Conservation (phyloP, 768 basidiomycete species). For the Psilocybe subaeruginosa region DNA sequence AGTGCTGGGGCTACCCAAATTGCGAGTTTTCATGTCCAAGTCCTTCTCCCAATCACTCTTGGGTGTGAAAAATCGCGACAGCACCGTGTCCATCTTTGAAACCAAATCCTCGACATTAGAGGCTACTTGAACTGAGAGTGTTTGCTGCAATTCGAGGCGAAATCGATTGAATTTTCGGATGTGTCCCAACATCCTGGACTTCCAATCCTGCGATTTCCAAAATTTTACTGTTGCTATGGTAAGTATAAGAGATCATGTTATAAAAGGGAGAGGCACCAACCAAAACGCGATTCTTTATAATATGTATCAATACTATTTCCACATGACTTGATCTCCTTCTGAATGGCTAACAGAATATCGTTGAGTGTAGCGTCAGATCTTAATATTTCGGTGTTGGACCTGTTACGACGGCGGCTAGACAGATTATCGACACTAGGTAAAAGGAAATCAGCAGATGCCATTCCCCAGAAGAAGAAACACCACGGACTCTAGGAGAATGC, state of each 20-base stretch:
- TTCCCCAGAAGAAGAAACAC: not conserved
- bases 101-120: constrained; percentile 15
- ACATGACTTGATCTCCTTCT: constrained; percentile 20
- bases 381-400: not conserved
- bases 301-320: constrained; percentile 28
- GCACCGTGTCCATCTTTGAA: constrained; percentile 20
- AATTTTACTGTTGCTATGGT: constrained; percentile 18
- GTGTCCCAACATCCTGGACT: constrained; percentile 18
- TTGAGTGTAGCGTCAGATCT: constrained; percentile 2
- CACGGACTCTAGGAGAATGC: constrained; percentile 18
- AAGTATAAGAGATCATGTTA: not conserved
- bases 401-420: not conserved
- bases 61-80: constrained; percentile 16
- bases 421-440: constrained; percentile 1
- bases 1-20: constrained; percentile 5
- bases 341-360: constrained; percentile 11
- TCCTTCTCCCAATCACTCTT: constrained; percentile 23
- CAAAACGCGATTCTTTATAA: constrained; percentile 21
- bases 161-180: constrained; percentile 17
- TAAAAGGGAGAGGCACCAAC: constrained; percentile 8
- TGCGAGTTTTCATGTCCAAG: constrained; percentile 7
- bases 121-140: constrained; percentile 16
- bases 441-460: not conserved
- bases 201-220: constrained; percentile 25
- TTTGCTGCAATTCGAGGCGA: constrained; percentile 15